Evolutionary conservation across 1,139 yeast species (phyloP).

Genomic region (Blastobotrys indianensis): DNA sequence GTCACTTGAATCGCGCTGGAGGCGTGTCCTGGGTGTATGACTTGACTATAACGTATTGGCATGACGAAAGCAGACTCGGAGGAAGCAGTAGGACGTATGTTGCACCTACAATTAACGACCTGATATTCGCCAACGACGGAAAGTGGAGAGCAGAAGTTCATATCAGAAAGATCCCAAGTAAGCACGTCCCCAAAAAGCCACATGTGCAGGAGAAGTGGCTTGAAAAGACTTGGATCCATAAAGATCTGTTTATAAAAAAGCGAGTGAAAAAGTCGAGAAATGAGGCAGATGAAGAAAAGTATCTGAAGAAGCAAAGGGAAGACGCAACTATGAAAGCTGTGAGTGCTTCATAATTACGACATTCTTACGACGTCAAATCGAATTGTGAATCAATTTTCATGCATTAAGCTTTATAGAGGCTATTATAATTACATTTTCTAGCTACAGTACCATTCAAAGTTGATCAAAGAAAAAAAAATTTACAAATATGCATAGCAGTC

Average conservation of each 20-base stretch:
- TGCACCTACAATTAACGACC: slow-evolving; percentile 15
- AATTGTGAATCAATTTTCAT: too few species aligned
- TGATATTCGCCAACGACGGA: slow-evolving; percentile 28
- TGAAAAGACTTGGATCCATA: slow-evolving; percentile 25
- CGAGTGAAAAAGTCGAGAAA: slow-evolving; percentile 3
- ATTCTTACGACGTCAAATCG: too few species aligned
- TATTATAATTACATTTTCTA: too few species aligned
- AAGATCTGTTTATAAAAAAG: slow-evolving; percentile 18
- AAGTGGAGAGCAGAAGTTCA: slow-evolving; percentile 41
- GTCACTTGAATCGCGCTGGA: slow-evolving; percentile 21
- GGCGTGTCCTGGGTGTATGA: slow-evolving; percentile 40
- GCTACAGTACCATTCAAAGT: too few species aligned
- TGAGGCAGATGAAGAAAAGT: neutral
- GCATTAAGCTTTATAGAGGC: too few species aligned
- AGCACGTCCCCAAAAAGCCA: slow-evolving; percentile 45
- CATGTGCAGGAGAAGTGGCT: slow-evolving; percentile 25
- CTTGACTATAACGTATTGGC: slow-evolving; percentile 44
- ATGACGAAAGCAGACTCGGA: neutral
- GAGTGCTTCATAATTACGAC: too few species aligned
- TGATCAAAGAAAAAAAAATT: too few species aligned
- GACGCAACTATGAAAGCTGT: neutral
- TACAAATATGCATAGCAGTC: neutral
- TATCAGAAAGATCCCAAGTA: slow-evolving; percentile 43
- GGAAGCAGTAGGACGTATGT: slow-evolving; percentile 12
- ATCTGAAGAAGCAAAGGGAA: neutral